Percentiles rank a stretch among this genome's conserved stretches.
These are phyloP conservation scores for Achaetomium macrosporum DNA, from an alignment of 2,329 filamentous ascomycete species.

Conservation along the genomic window DNA sequence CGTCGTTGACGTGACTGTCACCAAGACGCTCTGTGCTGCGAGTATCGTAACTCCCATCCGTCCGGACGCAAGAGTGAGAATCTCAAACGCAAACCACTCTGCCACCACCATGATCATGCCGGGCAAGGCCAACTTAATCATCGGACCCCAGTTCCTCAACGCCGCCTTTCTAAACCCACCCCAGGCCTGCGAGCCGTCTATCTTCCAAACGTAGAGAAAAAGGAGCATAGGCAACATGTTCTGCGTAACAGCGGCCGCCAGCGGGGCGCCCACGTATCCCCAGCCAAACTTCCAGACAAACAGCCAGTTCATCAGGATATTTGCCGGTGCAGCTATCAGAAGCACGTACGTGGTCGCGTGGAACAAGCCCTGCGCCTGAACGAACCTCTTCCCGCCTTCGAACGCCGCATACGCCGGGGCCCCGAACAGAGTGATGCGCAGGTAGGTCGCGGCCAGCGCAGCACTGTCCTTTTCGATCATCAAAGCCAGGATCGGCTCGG, in stretches of 20 bases:
- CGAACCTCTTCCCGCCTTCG: conserved; percentile 71
- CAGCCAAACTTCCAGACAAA: conserved; percentile 66
- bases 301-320: conserved; percentile 71
- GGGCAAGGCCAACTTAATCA: conserved; percentile 82
- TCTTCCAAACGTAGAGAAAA: conserved; percentile 65
- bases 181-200: conserved; percentile 73
- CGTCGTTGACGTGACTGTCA: conserved; percentile 70
- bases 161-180: conserved; percentile 67
- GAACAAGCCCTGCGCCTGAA: conserved; percentile 78
- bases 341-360: conserved; percentile 74
- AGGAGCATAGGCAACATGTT: conserved; percentile 68
- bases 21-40: conserved; percentile 81
- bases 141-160: conserved; percentile 70
- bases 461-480: conserved; percentile 69
- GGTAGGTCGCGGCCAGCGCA: conserved; percentile 64
- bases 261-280: conserved; percentile 72
- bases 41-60: conserved; percentile 74
- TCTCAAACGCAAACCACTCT: conserved; percentile 89
- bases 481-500: conserved; percentile 54
- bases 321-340: conserved; percentile 68
- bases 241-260: conserved; percentile 70
- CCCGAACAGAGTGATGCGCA: conserved; percentile 63
- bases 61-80: conserved; percentile 75
- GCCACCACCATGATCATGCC: conserved; percentile 92
- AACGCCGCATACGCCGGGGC: conserved; percentile 72